Evolutionary conservation across 495 filamentous ascomycete species (phyloP).

Genomic region (Penicillium coffeae): DNA sequence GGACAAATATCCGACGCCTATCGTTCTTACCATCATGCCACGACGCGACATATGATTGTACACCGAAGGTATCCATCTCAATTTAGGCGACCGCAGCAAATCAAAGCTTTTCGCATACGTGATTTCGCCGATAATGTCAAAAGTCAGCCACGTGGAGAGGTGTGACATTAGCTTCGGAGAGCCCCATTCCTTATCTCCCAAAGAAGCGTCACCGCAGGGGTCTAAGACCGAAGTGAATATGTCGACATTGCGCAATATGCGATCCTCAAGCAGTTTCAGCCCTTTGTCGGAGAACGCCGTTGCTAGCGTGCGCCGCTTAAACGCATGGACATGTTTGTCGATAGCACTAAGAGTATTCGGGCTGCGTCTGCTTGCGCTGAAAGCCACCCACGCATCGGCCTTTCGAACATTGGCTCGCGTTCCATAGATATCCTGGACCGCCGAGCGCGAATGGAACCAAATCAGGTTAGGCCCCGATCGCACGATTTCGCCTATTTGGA

Average conservation of each 20-base stretch:
- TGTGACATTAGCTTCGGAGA: slow-evolving; percentile 4
- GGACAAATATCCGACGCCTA: no score
- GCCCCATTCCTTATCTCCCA: slow-evolving; percentile 2
- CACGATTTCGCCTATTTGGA: background rate
- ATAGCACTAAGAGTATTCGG: background rate
- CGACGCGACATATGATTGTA: background rate
- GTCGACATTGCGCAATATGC: no score
- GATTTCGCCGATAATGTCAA: slow-evolving; percentile 26
- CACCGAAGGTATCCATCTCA: slow-evolving; percentile 13
- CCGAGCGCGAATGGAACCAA: background rate
- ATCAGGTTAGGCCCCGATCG: slow-evolving; percentile 1
- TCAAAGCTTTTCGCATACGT: slow-evolving; percentile 18
- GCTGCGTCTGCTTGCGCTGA: background rate
- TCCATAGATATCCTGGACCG: background rate
- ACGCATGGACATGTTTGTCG: no score
- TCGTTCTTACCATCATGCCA: no score
- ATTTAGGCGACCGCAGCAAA: slow-evolving; percentile 11
- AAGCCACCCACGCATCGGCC: background rate
- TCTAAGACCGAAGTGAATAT: no score
- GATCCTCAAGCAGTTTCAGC: no score
- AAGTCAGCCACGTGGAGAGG: slow-evolving; percentile 17
- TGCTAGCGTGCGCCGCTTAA: no score
- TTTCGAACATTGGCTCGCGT: background rate
- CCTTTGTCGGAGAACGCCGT: no score
- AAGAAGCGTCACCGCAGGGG: background rate